Base-by-base conservation (phyloP, 2,329 filamentous ascomycete species). In the Verticillium tricorpus region DNA sequence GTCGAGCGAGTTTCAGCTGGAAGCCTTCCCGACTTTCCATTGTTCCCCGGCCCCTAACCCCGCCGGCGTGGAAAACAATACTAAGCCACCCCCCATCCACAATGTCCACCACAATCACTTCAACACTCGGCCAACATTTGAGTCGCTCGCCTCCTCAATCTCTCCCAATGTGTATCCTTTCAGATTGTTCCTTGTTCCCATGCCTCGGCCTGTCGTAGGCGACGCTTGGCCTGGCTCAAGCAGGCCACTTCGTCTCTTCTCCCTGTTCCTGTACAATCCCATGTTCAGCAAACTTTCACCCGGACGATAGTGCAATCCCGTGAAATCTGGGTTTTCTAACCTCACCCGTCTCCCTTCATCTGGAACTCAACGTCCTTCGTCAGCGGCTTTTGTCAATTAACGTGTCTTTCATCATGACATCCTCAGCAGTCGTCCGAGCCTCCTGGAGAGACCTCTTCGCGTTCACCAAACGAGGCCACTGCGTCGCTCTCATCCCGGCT, bases 401-500 rank as follows among this genome's bases (percentile, higher is more conserved):
- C 4, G 28, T 1, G 28, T 28, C 28, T 8, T 22, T 52, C 45
- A 52, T 15, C 9, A 52, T 52, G 45, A 19, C n/a, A 14, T 25
- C 45, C 11, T 11, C n/a, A 28, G 12, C 52, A 50, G 28, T 8
- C 2, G 19, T 31, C 19, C 19, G 54, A 37, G 60, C 71, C 17
- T 72, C 72, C 25, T 78, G 75, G 73, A 71, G 63, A 34, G 72
- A 80, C 56, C 80, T 97, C 3, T 94, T 97, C 72, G 77, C 78
- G 52, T 97, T 96, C 72, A 90, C 88, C 0, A 85, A 80, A n/a
- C 79, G 74, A 66, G 76, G 78, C 17, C 89, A 96, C 69, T 65
- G 82, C 0, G 75, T 78, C 1, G 71, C 84, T 4, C 72, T 94
- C 1, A 56, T 78, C 12, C 69, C 80, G 2, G 90, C 87, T 1